A percentile compares a stretch with the other conserved stretches of the same genome.
These are phyloP conservation scores for Trichoderma pleuroti DNA, from an alignment of 2,329 filamentous ascomycete species.

Conservation along the genomic window DNA sequence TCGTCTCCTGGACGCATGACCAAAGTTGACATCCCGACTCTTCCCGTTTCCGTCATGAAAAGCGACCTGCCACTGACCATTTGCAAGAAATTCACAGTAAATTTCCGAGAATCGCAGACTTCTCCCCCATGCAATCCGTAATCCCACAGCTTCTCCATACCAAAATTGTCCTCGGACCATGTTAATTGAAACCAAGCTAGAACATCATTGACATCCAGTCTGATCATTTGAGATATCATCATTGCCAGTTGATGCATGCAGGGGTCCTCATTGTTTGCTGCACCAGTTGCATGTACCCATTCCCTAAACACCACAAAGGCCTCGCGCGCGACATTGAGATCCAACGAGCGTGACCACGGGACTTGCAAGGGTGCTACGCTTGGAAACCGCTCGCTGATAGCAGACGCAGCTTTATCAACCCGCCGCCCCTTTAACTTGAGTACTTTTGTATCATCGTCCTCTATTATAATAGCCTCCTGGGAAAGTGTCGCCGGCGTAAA, in stretches of 20 bases:
- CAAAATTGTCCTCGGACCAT: background rate
- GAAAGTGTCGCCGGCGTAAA: background rate
- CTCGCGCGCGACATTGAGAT: background rate
- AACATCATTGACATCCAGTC: background rate
- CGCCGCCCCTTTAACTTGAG: background rate
- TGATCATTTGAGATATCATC: background rate
- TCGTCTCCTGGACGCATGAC: background rate
- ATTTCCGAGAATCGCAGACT: background rate
- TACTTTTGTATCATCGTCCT: background rate
- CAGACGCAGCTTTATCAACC: background rate
- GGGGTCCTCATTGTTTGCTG: background rate
- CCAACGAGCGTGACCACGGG: background rate
- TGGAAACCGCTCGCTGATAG: background rate
- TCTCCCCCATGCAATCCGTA: background rate
- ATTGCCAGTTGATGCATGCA: background rate
- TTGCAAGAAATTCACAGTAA: background rate
- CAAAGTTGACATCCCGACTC: background rate
- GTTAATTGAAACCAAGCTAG: background rate
- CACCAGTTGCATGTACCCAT: background rate
- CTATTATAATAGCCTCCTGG: background rate
- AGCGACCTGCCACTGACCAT: background rate
- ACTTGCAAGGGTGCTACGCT: background rate
- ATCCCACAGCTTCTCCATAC: background rate
- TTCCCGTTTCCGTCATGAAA: background rate
- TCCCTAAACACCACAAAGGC: background rate